These are phyloP conservation scores for Oropetium thomaeum DNA, from an alignment of 176 grass and related monocot species.

Conservation along the genomic window DNA sequence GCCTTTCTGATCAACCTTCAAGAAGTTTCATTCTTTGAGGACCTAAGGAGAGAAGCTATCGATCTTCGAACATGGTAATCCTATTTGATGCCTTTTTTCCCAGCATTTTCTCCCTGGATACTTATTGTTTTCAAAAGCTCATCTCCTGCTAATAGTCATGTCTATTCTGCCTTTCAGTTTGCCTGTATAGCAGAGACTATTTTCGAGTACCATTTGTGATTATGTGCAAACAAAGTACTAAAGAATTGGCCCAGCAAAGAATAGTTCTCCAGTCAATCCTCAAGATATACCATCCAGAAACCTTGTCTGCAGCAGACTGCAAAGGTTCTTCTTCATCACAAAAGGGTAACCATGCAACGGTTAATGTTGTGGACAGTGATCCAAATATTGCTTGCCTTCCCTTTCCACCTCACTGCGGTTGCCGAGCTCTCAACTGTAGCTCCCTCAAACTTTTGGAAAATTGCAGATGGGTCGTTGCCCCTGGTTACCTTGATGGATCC, in stretches of 20 bases:
- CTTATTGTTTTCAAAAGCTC: background rate
- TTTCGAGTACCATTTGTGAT: background rate
- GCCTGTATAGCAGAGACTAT: background rate
- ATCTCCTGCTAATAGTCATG: background rate
- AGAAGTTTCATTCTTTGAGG: too few species aligned
- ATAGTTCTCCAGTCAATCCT: too few species aligned
- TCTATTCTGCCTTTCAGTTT: background rate
- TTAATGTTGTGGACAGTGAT: background rate
- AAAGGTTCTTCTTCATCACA: slow-evolving; percentile 2
- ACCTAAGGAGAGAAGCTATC: too few species aligned
- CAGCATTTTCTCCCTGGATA: background rate
- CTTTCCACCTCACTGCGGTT: background rate
- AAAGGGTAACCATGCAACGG: background rate
- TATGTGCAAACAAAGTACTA: background rate
- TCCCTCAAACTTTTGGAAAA: background rate
- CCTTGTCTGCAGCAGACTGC: too few species aligned
- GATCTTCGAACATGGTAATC: too few species aligned
- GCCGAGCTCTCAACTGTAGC: background rate
- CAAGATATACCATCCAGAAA: too few species aligned
- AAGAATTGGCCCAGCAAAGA: too few species aligned
- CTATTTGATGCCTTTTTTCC: too few species aligned
- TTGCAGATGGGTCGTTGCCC: too few species aligned
- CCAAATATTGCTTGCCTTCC: background rate
- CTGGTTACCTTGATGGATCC: too few species aligned
- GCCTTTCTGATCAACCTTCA: too few species aligned